These are phyloP conservation scores for Apiospora marii DNA, from an alignment of 2,329 filamentous ascomycete species.

Conservation along the genomic window DNA sequence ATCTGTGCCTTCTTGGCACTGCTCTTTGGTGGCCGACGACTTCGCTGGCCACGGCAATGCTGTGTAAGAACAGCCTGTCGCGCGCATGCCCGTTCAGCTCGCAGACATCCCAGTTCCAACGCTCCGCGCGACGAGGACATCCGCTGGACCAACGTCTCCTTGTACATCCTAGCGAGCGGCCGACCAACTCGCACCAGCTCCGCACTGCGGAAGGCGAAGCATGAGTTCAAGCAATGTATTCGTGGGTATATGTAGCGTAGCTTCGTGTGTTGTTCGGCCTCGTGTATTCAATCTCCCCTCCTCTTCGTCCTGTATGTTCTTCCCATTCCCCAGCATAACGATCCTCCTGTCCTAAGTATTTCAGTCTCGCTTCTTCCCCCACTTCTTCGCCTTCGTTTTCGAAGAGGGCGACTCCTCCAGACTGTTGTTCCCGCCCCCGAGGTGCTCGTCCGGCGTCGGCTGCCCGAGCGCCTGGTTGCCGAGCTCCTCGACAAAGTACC, in stretches of 20 bases:
- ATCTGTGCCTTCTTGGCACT: neutral
- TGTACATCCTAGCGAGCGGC: neutral
- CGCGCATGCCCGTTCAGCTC: neutral
- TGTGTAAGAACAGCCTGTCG: neutral
- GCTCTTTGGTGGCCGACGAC: neutral
- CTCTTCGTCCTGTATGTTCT: neutral
- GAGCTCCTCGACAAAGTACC: constrained; percentile 59
- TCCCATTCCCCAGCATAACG: no score
- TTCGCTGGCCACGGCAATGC: neutral
- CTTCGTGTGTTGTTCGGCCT: neutral
- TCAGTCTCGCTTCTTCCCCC: neutral
- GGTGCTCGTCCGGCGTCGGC: constrained; percentile 35
- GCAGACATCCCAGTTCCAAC: neutral
- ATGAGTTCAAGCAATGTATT: neutral
- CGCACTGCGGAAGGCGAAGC: neutral
- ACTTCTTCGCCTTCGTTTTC: neutral
- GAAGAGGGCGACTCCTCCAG: neutral
- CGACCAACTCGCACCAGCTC: neutral
- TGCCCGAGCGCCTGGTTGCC: constrained; percentile 57
- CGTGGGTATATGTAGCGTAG: neutral
- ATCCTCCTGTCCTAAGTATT: neutral
- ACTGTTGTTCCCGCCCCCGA: neutral
- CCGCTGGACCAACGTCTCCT: neutral
- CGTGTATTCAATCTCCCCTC: neutral
- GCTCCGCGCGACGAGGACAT: neutral